Base-by-base conservation (phyloP, 495 filamentous ascomycete species). In the Hyaloscypha bicolor region DNA sequence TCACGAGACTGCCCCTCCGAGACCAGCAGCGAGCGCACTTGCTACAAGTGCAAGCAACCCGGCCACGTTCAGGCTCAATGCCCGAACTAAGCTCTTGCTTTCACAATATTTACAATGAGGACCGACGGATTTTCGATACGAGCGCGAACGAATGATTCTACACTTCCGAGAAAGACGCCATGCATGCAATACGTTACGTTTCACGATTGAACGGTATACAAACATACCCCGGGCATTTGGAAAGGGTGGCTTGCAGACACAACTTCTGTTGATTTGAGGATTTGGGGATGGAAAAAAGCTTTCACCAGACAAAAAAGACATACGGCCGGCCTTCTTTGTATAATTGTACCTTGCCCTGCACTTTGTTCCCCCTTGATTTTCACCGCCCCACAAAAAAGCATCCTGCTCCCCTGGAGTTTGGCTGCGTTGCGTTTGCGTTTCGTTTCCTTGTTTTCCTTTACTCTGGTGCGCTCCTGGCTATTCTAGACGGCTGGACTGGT, bases 41-140 rank as follows among this genome's bases (percentile, higher is more conserved):
- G 95, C 88, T 99, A 99, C 85, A 95, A 94, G 82, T 98, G 95
- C 92, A 96, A 97, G 86, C 92, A 97, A 82, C 89, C 93, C 65
- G 95, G 95, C 73, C 95, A 99, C 82, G 88, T 98, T 75, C 95
- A 97, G 86, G 86, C 93, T 65, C 85, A 89, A 71, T 99, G 95
- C 70, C 70, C 72, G 22, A 71, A 74, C 66, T 69, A 71, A 63
- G 53, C 35, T 29, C 25, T 57, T 30, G 16, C 29, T 21, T 25
- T 1, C 14, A 62, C 48, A 63, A 61, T 31, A 73, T 66, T 25
- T 56, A 73, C 71, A 68, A 33, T 64, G 58, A 70, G 65, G 64
- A 66, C 57, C 60, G 57, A 33, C 59, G 33, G 33, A 65, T 62
- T 55, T 33, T 52, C 62, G 58, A 60, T 29, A 32, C 63, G 64